These are phyloP conservation scores for Cucurbita argyrosperma DNA, from an alignment of 306 rosid species.

Conservation along the genomic window DNA sequence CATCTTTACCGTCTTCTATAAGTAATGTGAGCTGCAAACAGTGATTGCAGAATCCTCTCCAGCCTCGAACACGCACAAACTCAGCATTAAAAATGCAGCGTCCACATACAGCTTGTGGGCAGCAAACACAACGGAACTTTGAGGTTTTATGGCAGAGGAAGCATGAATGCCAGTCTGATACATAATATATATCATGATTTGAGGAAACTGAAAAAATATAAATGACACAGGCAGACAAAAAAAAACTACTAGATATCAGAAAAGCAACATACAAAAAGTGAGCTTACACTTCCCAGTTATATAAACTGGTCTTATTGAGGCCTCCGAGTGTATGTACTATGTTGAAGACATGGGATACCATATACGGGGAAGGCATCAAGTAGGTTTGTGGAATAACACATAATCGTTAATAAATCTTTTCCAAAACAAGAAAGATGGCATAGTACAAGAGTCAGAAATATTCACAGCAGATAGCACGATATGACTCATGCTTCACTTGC, in stretches of 20 bases:
- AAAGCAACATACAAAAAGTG: background rate
- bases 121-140: constrained; percentile 54
- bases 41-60: constrained; percentile 38
- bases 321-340: background rate
- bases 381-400: background rate
- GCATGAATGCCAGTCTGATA: constrained; percentile 58
- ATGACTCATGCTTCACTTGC: background rate
- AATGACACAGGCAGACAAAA: background rate
- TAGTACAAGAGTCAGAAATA: background rate
- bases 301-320: background rate
- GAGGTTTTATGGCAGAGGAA: constrained; percentile 28
- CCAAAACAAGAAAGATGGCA: background rate
- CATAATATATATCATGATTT: background rate
- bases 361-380: background rate
- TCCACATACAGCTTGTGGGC: constrained; percentile 57
- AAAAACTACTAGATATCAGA: background rate
- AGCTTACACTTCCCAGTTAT: background rate
- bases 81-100: constrained; percentile 25
- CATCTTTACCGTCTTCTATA: constrained; percentile 32
- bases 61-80: constrained; percentile 21
- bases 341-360: background rate
- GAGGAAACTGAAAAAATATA: background rate
- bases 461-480: background rate
- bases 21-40: constrained; percentile 45
- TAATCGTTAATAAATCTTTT: background rate